Evolutionary conservation across 495 filamentous ascomycete species (phyloP), one percentile per base, ranked within the genome.

Genomic region (Neurospora sp.): DNA sequence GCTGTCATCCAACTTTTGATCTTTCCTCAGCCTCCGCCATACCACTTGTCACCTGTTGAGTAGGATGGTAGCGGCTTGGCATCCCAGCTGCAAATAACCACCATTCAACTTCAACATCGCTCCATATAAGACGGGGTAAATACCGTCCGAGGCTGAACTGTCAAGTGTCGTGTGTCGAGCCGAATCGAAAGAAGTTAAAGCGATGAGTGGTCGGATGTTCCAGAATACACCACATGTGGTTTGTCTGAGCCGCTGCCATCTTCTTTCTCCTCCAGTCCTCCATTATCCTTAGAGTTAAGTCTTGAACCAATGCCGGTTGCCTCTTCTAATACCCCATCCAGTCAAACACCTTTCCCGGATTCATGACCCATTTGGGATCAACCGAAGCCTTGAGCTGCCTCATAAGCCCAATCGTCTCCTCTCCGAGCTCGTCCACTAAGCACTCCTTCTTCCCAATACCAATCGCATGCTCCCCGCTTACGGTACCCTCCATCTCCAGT

Each of bases 401-500:
- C 80, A 82, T 82, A 72, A 82, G 42, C 16, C 71, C 72, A 37
- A 82, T 73, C 14, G 81, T 78, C 37, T 76, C 75, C 39, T 61
- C 45, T 14, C 81, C 79, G 3, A 82, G 69, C 74, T 82, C 79
- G 2, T 81, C 75, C 16, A 74, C 53, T n/a, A 82, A 68, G 40
- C 70, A 74, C 2, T 69, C 76, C 74, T 79, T 80, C 73, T 81
- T 82, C 0, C 81, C 81, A 53, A 82, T 78, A 10, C 81, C 80
- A 44, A 82, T 81, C 3, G 75, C 79, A 68, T 81, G 81, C 70
- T 82, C 79, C 31, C 81, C 81, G 6, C 76, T 76, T n/a, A 81
- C 81, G 0, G 81, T 82, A 8, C 81, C 81, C 40, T 79, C 79
- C 80, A 81, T 79, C 70, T 81, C 79, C 8, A 82, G 41, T n/a